Base-by-base conservation (phyloP, 2,329 filamentous ascomycete genomes). In the Fusarium albosuccineum region DNA sequence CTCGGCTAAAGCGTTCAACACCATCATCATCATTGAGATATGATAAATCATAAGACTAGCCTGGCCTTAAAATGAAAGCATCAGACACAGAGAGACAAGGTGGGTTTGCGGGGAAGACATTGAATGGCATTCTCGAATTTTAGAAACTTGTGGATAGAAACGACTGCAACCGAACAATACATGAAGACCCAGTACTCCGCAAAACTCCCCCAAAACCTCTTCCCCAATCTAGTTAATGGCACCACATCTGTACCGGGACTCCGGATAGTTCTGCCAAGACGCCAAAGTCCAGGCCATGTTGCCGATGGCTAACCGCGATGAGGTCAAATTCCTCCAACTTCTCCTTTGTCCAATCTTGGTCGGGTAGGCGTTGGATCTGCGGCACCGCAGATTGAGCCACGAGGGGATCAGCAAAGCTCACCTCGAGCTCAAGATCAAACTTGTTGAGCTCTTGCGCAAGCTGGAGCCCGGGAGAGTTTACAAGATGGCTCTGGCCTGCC, bases 401-500 rank as follows among this genome's bases (percentile, higher is more conserved):
- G 1, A 73, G 42, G 2, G 70, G 50, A 14, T 72, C 67, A 0
- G 70, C 70, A 9, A 69, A 72, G 3, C 34, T 36, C 2, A 71
- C 67, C 2, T 72, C 63, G 5, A 72, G 22, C 1, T 60, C 42
- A 1, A 67, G 22, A 1, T 60, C 42, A 1, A 67, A 70, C 41
- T 42, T 62, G 37, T 57, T 27, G 1, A 72, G 57, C 27, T 70
- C 58, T n/a, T 27, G 50, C 0, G 65, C 70, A 2, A 72, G 57
- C 4, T 66, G 54, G 0, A 72, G 56, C 1, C 62, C 70, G 3
- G 70, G 67, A 0, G 70, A 72, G 54, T 72, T 71, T 41, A 67
- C 62, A 1, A 72, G 57, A 7, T 72, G 67, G 10, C 60, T 65
- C 16, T 72, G 70, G n/a, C 70, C 67, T 1, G 70, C 62, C 60